These are phyloP conservation scores for Fusarium chlamydosporum DNA, from an alignment of 2,329 filamentous ascomycete species.

Conservation along the genomic window DNA sequence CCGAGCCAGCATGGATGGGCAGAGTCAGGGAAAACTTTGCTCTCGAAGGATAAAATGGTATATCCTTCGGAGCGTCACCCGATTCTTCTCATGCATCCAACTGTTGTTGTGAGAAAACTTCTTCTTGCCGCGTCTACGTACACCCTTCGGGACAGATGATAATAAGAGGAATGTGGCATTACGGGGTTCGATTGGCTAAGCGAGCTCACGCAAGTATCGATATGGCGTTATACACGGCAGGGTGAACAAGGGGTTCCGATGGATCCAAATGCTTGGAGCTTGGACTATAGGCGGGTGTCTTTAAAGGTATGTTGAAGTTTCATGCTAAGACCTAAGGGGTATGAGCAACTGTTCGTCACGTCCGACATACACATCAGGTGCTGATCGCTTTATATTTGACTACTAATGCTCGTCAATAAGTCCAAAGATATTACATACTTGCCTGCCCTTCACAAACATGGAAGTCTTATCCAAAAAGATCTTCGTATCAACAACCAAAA, in stretches of 20 bases:
- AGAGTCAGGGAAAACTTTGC: not conserved
- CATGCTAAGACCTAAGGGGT: not conserved
- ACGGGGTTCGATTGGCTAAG: not conserved
- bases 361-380: not conserved
- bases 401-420: not conserved
- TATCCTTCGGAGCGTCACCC: not conserved
- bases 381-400: not conserved
- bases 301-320: not conserved
- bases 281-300: not conserved
- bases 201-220: not conserved
- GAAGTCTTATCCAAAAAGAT: not conserved
- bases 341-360: not conserved
- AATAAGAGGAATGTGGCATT: not conserved
- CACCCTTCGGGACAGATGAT: too few species aligned
- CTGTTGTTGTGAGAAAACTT: not conserved
- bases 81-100: too few species aligned
- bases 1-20: too few species aligned
- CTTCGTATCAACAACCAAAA: not conserved
- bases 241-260: not conserved
- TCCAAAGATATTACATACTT: not conserved
- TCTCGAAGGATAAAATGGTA: not conserved
- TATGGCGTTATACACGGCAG: not conserved
- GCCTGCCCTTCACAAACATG: too few species aligned
- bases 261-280: too few species aligned
- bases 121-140: not conserved